Evolutionary conservation across 495 filamentous ascomycete species (phyloP).

Genomic region (Hypoxylon cercidicola): DNA sequence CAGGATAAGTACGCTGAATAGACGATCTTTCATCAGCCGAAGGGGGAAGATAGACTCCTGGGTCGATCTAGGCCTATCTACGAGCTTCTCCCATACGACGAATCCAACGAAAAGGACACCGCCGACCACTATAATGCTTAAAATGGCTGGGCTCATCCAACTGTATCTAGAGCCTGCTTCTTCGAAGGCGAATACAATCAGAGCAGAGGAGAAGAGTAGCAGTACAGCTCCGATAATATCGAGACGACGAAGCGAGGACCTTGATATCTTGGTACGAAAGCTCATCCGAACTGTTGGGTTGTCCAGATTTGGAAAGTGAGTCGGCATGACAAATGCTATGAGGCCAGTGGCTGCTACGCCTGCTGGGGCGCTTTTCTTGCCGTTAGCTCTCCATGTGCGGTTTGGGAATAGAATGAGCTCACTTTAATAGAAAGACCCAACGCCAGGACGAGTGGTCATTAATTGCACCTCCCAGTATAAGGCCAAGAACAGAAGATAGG

Average conservation of each 20-base stretch:
- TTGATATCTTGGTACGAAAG: slow-evolving; percentile 19
- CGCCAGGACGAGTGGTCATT: slow-evolving; percentile 45
- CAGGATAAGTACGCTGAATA: slow-evolving; percentile 44
- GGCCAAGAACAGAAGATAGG: slow-evolving; percentile 55
- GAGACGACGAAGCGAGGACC: slow-evolving; percentile 32
- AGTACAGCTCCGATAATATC: slow-evolving; percentile 41
- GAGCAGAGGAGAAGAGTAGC: slow-evolving; percentile 35
- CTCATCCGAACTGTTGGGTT: slow-evolving; percentile 28
- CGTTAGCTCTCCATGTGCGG: neutral
- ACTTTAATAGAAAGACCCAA: slow-evolving; percentile 57
- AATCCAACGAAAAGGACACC: slow-evolving; percentile 41
- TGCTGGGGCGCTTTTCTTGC: slow-evolving; percentile 42
- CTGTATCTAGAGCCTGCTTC: slow-evolving; percentile 40
- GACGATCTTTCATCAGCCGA: slow-evolving; percentile 39
- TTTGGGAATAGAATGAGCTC: slow-evolving; percentile 16
- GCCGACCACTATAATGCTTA: slow-evolving; percentile 35
- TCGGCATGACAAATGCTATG: slow-evolving; percentile 47
- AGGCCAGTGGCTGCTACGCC: slow-evolving; percentile 40
- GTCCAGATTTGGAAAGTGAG: slow-evolving; percentile 42
- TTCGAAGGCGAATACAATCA: slow-evolving; percentile 49
- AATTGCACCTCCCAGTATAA: slow-evolving; percentile 59
- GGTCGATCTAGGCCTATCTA: slow-evolving; percentile 13
- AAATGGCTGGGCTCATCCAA: slow-evolving; percentile 42
- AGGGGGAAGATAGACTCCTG: slow-evolving; percentile 48
- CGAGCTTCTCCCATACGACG: slow-evolving; percentile 43